These are phyloP conservation scores for Artomyces pyxidatus DNA, from an alignment of 768 basidiomycete genomes.

Conservation along the genomic window DNA sequence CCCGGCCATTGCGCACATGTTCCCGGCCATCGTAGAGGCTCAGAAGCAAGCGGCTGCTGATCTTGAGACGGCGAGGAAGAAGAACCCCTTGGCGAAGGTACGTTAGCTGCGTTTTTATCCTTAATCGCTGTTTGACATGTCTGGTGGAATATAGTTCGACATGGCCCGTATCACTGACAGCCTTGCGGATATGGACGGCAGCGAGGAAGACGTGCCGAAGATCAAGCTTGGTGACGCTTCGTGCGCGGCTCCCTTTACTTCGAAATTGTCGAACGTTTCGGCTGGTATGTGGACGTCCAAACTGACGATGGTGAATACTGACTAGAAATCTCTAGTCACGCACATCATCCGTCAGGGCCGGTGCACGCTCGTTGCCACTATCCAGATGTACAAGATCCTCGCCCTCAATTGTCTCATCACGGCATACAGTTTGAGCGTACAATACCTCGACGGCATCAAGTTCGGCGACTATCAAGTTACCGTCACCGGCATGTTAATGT, in stretches of 20 bases:
- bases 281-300: constrained; percentile 49
- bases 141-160: constrained; percentile 52
- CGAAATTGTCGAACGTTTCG: constrained; percentile 93
- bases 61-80: constrained; percentile 56
- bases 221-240: constrained; percentile 99
- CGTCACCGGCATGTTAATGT: constrained; percentile 95
- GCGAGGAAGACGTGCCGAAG: constrained; percentile 90
- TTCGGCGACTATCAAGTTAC: constrained; percentile 99
- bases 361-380: constrained; percentile 96
- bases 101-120: constrained; percentile 14
- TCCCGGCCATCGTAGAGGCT: constrained; percentile 86
- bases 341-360: constrained; percentile 98
- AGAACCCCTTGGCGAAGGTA: constrained; percentile 90
- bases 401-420: constrained; percentile 97
- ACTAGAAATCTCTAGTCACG: constrained; percentile 48
- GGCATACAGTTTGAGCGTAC: constrained; percentile 96
- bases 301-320: background rate
- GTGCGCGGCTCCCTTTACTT: constrained; percentile 97
- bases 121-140: background rate
- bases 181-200: constrained; percentile 89
- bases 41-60: constrained; percentile 75
- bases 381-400: constrained; percentile 99
- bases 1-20: constrained; percentile 73
- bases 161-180: constrained; percentile 71
- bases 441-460: constrained; percentile 98